Conservation (phyloP, 306 rosid genomes). For the Leucaena leucocephala region DNA sequence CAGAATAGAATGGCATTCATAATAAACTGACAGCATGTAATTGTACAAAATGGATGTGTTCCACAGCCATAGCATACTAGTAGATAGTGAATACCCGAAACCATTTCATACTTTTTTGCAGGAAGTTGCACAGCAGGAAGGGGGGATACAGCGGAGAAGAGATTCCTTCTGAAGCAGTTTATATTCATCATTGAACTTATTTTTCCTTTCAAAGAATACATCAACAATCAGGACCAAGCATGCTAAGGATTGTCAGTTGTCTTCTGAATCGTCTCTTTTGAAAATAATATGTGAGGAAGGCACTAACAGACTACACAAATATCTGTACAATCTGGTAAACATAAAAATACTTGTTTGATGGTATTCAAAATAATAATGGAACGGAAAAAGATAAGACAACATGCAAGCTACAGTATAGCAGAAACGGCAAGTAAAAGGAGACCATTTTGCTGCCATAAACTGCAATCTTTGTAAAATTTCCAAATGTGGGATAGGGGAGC, state of each 20-base stretch:
- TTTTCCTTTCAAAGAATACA: conserved; percentile 42
- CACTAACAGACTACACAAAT: not conserved
- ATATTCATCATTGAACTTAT: conserved; percentile 46
- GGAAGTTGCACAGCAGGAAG: conserved; percentile 67
- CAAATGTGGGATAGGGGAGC: not conserved
- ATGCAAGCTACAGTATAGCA: not conserved
- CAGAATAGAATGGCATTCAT: conserved; percentile 1
- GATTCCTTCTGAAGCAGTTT: conserved; percentile 57
- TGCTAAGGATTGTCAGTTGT: not conserved
- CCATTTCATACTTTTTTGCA: conserved; percentile 51
- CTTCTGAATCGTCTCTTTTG: conserved; percentile 19
- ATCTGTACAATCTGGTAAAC: conserved; percentile 17
- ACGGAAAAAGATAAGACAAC: not conserved
- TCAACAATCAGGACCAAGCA: conserved; percentile 38
- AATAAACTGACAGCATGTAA: conserved; percentile 5
- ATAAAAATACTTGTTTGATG: conserved; percentile 18
- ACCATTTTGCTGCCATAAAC: not conserved
- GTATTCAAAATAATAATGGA: not conserved
- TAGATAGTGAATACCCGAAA: conserved; percentile 10
- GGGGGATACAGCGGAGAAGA: conserved; percentile 52
- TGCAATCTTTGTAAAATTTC: not conserved
- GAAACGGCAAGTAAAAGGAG: not conserved
- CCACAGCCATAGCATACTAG: not conserved
- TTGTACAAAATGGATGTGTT: not conserved
- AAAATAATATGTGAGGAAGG: not conserved